Conservation (phyloP, 345 rosid species). For the Populus ilicifolia region DNA sequence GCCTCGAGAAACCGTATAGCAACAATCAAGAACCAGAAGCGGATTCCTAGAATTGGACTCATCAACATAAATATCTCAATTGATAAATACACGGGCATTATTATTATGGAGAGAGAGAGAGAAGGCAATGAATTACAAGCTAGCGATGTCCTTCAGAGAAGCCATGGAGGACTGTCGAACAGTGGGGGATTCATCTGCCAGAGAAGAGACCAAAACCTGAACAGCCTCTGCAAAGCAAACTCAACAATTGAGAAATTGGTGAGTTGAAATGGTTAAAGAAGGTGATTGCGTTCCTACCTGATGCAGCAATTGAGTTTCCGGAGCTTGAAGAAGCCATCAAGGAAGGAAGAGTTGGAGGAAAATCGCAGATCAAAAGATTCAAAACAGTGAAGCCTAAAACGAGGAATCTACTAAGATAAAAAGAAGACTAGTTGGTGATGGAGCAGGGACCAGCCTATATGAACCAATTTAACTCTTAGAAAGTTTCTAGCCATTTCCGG, state of each 20-base stretch:
- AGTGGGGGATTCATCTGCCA: constrained; percentile 72
- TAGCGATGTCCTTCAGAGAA: constrained; percentile 72
- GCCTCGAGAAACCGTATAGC: constrained; percentile 74
- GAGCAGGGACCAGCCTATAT: too few relatives aligned
- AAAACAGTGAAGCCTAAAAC: too few relatives aligned
- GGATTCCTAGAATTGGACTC: constrained; percentile 58
- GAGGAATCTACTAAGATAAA: too few relatives aligned
- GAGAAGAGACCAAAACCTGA: constrained; percentile 75
- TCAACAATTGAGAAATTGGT: neutral
- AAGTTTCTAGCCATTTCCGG: too few relatives aligned
- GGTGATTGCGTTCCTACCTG: constrained; percentile 40
- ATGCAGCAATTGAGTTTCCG: constrained; percentile 60
- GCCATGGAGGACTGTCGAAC: constrained; percentile 81
- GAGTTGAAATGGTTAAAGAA: neutral
- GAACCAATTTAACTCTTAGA: too few relatives aligned
- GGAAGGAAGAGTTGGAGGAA: neutral
- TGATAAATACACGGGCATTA: neutral
- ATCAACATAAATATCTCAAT: neutral
- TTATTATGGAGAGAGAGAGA: neutral
- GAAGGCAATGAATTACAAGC: constrained; percentile 38
- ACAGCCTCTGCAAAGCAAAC: constrained; percentile 64
- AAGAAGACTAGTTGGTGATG: too few relatives aligned
- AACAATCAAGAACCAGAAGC: constrained; percentile 87
- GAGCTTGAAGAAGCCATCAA: constrained; percentile 79
- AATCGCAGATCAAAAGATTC: neutral